Evolutionary conservation across 805 yeast species (phyloP), one percentile per base, ranked within the genome.

Genomic region (Pichia occidentalis): DNA sequence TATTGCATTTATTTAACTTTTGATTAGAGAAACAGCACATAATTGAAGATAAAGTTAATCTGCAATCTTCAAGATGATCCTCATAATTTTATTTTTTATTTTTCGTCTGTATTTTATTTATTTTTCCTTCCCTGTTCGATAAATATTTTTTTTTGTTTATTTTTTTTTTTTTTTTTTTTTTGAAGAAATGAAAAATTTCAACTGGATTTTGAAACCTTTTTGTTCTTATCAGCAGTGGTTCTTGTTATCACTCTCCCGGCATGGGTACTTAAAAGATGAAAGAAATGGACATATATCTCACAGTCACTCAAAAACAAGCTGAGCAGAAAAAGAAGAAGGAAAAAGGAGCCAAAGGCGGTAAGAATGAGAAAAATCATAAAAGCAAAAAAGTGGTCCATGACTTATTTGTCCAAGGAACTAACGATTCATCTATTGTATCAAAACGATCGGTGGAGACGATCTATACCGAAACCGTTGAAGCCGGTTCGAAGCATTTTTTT

Each of bases 371-470:
- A 7, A 33, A 37, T 11, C 29, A 26, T 14, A 54, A 53, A 28
- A 56, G 79, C 25, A 63, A 68, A 28, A 70, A 68, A 45, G 62
- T 64, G 18, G 73, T 68, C 48, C 73, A 74, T 24, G 87, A 80
- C 55, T 57, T 75, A 23, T 79, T 80, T 21, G 77, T 84, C n/a
- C 94, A 84, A 58, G 87, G 85, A 3, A 84, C 95, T 3, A 84
- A 85, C 52, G 82, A 80, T 49, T 82, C 86, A 7, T 84, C 94
- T 0, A 84, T 85, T 34, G 87, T 82, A 1, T 82, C 92, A 2
- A 84, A 84, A 50, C 60, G 92, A 45, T 82, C 92, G 1, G 95
- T 82, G 2, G 94, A 85, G 49, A 61, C 68, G 47, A 59, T 82
- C 9, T 84, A 79, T 46, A 52, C 62, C 11, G 40, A 54, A 1